phyloP scores from a whole-genome alignment of 495 filamentous ascomycete species.

The Penicillium tannophilum region DNA sequence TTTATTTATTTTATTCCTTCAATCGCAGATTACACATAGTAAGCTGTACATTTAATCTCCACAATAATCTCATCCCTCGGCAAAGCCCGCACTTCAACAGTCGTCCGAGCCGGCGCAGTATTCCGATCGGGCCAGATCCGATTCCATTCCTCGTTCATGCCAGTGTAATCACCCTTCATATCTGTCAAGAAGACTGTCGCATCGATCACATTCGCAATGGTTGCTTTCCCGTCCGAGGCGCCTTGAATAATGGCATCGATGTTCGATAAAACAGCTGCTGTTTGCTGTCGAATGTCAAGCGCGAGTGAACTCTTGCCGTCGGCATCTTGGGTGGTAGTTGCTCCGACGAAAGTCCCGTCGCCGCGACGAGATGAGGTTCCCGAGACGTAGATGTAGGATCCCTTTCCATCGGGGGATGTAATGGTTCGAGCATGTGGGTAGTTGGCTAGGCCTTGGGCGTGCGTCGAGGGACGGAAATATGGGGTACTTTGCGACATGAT shows the following conservation, averaged over 20 bases:
- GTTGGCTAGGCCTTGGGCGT: constrained; percentile 34
- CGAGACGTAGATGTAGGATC: constrained; percentile 35
- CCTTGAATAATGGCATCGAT: constrained; percentile 37
- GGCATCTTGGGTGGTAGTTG: constrained; percentile 18
- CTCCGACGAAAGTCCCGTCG: constrained; percentile 30
- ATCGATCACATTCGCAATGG: constrained; percentile 34
- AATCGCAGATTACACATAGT: neutral
- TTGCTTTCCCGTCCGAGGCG: constrained; percentile 30
- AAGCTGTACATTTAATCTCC: constrained; percentile 39
- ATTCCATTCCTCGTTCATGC: constrained; percentile 44
- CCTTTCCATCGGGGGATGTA: constrained; percentile 13
- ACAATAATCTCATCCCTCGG: constrained; percentile 37
- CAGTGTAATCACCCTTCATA: constrained; percentile 32
- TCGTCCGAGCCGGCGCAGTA: constrained; percentile 36
- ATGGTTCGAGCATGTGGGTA: constrained; percentile 37
- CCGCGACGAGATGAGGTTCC: constrained; percentile 31
- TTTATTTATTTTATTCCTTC: too few species aligned
- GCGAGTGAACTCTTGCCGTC: constrained; percentile 25
- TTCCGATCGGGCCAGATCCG: constrained; percentile 30
- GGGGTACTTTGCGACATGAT: constrained; percentile 29
- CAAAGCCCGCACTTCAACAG: constrained; percentile 37
- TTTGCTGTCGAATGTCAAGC: constrained; percentile 36
- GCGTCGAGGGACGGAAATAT: constrained; percentile 31
- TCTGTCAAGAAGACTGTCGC: constrained; percentile 35
- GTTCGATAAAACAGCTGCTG: constrained; percentile 32